Conservation (phyloP, 495 filamentous ascomycete species). For the Neurospora sp. region DNA sequence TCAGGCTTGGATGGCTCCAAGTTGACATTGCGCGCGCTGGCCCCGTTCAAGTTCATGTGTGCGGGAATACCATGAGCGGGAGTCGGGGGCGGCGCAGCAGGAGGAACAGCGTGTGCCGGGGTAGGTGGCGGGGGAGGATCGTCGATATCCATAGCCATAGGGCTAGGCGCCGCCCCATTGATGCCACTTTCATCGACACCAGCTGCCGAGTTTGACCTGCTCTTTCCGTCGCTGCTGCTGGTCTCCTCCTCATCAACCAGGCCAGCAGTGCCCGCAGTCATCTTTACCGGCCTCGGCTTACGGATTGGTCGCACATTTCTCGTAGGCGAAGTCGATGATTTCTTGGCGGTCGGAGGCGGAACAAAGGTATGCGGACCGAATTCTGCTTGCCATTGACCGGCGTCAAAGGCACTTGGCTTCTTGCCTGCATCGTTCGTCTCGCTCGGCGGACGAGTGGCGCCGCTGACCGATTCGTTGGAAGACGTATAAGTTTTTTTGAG, state of each 20-base stretch:
- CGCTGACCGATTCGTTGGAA: conserved; percentile 8
- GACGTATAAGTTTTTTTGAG: conserved; percentile 9
- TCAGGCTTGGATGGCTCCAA: conserved; percentile 39
- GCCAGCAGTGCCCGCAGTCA: conserved; percentile 35
- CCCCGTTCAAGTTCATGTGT: not conserved
- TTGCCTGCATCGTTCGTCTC: conserved; percentile 5
- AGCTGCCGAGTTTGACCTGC: conserved; percentile 12
- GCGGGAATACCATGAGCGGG: conserved; percentile 8
- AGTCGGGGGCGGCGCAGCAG: conserved; percentile 8
- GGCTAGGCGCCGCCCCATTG: conserved; percentile 19
- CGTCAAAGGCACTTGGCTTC: conserved; percentile 42
- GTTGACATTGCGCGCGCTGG: conserved; percentile 30
- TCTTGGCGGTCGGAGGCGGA: conserved; percentile 23
- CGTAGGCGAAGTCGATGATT: conserved; percentile 28
- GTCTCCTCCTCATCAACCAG: conserved; percentile 36
- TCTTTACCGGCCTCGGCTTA: conserved; percentile 33
- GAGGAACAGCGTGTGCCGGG: not conserved
- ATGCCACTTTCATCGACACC: not conserved
- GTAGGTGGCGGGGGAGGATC: conserved; percentile 23
- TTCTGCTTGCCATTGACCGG: conserved; percentile 55
- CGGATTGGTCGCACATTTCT: conserved; percentile 20
- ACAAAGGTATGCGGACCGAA: conserved; percentile 53
- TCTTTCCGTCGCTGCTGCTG: conserved; percentile 23
- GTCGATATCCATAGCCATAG: conserved; percentile 49
- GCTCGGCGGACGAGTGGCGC: not conserved